These are phyloP conservation scores for Herpetospermum pedunculosum DNA, from an alignment of 306 rosid genomes.

Conservation along the genomic window DNA sequence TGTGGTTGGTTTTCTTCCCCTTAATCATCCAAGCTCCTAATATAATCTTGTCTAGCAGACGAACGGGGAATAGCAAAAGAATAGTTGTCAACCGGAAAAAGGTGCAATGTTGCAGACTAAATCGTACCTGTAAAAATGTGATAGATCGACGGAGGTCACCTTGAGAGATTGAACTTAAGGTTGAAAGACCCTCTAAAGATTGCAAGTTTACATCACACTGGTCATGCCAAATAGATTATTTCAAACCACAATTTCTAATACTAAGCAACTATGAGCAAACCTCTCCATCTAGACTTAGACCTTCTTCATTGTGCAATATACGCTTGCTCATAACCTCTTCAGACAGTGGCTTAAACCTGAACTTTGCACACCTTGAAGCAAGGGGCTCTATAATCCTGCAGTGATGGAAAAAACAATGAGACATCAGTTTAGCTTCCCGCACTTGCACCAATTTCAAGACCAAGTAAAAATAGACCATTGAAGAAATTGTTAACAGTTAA, in stretches of 20 bases:
- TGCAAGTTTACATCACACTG: neutral
- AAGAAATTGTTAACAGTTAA: neutral
- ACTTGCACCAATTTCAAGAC: constrained; percentile 4
- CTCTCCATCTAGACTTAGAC: constrained; percentile 71
- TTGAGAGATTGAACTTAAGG: constrained; percentile 75
- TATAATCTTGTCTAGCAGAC: neutral
- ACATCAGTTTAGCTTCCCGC: neutral
- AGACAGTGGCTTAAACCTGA: constrained; percentile 95
- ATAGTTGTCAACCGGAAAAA: neutral
- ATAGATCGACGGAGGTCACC: constrained; percentile 98
- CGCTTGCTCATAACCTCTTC: constrained; percentile 74
- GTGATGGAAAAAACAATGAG: constrained; percentile 1
- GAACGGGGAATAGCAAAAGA: neutral
- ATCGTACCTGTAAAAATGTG: constrained; percentile 75
- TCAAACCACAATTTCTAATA: constrained; percentile 6
- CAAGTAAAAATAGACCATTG: neutral
- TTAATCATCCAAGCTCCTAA: neutral
- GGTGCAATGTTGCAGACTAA: neutral
- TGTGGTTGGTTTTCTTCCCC: neutral
- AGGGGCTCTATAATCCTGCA: constrained; percentile 94
- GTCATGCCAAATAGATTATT: constrained; percentile 4
- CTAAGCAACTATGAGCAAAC: constrained; percentile 19
- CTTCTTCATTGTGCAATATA: constrained; percentile 68
- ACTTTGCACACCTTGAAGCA: constrained; percentile 94
- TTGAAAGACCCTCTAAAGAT: constrained; percentile 56